Base-by-base conservation (phyloP, 2,329 filamentous ascomycete species). In the Penicillium sp. region DNA sequence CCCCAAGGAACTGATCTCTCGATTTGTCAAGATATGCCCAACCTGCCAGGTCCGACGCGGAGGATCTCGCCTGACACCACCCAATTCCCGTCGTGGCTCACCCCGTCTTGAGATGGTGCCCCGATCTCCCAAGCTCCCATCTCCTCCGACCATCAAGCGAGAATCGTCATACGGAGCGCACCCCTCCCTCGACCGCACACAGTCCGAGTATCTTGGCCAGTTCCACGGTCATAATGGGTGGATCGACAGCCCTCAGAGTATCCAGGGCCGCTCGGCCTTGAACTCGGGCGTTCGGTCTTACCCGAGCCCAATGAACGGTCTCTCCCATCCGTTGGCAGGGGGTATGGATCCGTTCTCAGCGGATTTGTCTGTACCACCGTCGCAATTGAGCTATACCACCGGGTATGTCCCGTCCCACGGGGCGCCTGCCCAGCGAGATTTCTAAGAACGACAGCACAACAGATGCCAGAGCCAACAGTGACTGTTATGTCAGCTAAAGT, bases 1-100 rank as follows among this genome's bases (percentile, higher is more conserved):
- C 5, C 80, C 80, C 3, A 82, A 82, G 65, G 80, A 82, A 62
- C 70, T 82, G 37, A 82, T 82, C 62, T 81, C 80, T 35, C 78
- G 80, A 41, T 82, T 82, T 59, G 80, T 82, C 54, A 81, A 81
- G 63, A 78, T 80, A 52, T 82, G 79, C 50, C 79, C 79, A 50
- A 81, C 79, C 18, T 82, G 79, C 60, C 79, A 79, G 64, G 76
- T 80, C 19, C 78, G 79, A 49, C 73, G 79, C 47, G 77, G 78
- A 19, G 76, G 74, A 46, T 70, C 76, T 40, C 75, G 75, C 11
- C 60, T 77, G 46, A 77, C 76, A 22, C 76, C 77, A 19, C 76
- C 77, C 24, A 76, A 71, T 60, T 78, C 77, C 24, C 73, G 73
- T 47, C 70, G 69, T 66, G 66, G 69, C 56, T 77, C 76, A n/a